Base-by-base conservation (phyloP, 1,284 basidiomycete genomes). In the Mycocalia duriaeana region DNA sequence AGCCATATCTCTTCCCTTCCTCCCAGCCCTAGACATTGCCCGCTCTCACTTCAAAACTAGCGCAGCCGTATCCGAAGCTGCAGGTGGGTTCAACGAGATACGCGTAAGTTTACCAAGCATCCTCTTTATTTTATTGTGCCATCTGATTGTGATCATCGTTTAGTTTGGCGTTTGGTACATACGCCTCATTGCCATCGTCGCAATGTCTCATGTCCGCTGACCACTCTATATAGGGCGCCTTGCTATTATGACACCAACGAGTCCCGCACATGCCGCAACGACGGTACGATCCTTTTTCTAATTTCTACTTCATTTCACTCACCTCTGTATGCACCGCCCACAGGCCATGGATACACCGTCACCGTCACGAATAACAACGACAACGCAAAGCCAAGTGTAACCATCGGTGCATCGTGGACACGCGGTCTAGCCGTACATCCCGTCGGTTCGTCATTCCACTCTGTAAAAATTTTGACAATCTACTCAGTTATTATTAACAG, bases 351-450 rank as follows among this genome's bases (percentile, higher is more conserved):
- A 14, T 88, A 89, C 60, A 62, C 65, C 35, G 56, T 81, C 26
- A 59, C 62, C 16, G 55, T 81, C 51, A 56, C 59, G 25, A 71
- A 68, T 53, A 35, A 60, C n/a, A 55, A 55, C 16, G 61, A 57
- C 40, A 65, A 57, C 22, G 56, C 61, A 51, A 62, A 53, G 53
- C n/a, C n/a, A n/a, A n/a, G n/a, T n/a, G 68, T 77, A 16, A 67
- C 60, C 47, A 75, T 84, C 50, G 70, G 68, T 3, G 57, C 76
- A 0, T 75, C 79, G 4, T 87, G 84, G 82, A 89, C 86, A 9
- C 76, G 78, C 40, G 86, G 85, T 4, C 74, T 89, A 4, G 82
- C 79, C 3, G 71, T 87, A 20, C 85, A 88, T 55, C 85, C 85
- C 19, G 77, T 87, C 47, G 85, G 86, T 86, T 52, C 44, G 76